Percentiles rank a stretch among this genome's conserved stretches.
Conservation (phyloP, 2,329 filamentous ascomycete species). For the Sphaceloma murrayae region DNA sequence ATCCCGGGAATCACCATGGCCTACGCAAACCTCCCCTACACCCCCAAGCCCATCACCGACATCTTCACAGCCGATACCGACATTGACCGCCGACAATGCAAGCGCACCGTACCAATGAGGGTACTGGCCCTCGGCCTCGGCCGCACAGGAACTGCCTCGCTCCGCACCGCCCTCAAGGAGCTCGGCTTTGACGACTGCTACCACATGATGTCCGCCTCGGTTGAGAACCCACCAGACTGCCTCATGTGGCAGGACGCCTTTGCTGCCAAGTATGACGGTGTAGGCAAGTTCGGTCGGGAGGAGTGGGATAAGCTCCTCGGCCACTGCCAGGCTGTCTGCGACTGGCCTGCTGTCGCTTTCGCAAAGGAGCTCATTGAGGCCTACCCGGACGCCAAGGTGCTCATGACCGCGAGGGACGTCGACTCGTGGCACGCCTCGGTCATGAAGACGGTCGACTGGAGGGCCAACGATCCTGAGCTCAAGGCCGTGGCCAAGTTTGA, state of each 20-base stretch:
- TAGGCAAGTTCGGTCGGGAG: slow-evolving; percentile 53
- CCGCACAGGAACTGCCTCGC: slow-evolving; percentile 60
- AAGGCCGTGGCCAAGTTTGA: slow-evolving; percentile 45
- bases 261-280: slow-evolving; percentile 51
- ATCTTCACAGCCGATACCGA: slow-evolving; percentile 57
- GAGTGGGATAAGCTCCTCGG: slow-evolving; percentile 62
- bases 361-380: slow-evolving; percentile 60
- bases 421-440: slow-evolving; percentile 55
- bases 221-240: slow-evolving; percentile 58
- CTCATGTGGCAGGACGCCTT: slow-evolving; percentile 63
- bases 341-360: slow-evolving; percentile 60
- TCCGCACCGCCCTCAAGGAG: slow-evolving; percentile 55
- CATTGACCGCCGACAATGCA: slow-evolving; percentile 57
- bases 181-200: slow-evolving; percentile 61
- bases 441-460: slow-evolving; percentile 60
- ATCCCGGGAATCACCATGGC: slow-evolving; percentile 26
- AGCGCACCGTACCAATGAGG: slow-evolving; percentile 60
- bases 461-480: slow-evolving; percentile 54
- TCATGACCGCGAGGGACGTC: slow-evolving; percentile 57
- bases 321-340: slow-evolving; percentile 56
- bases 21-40: slow-evolving; percentile 31
- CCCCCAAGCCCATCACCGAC: slow-evolving; percentile 45
- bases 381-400: slow-evolving; percentile 63
- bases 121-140: slow-evolving; percentile 61
- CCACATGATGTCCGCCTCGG: slow-evolving; percentile 63